Evolutionary conservation across 2,329 filamentous ascomycete genomes (phyloP).

Genomic region (Microsporum ferrugineum): DNA sequence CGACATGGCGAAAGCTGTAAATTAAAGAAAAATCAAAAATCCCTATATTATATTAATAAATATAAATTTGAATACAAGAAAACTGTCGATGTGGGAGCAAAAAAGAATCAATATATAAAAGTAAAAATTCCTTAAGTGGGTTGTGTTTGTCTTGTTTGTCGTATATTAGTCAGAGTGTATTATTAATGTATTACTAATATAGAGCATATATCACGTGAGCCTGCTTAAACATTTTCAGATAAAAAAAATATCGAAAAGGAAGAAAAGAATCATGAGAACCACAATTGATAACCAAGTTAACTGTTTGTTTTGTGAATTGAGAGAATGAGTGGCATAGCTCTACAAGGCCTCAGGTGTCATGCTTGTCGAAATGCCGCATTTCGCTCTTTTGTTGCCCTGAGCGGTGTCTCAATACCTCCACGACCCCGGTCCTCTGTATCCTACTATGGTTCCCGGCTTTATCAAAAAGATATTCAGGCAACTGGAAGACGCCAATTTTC

Average conservation of each 20-base stretch:
- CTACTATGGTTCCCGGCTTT: not conserved
- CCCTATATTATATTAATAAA: not conserved
- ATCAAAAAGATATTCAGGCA: not conserved
- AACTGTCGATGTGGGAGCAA: not conserved
- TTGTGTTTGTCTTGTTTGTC: constrained; percentile 12
- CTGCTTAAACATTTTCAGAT: not conserved
- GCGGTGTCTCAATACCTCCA: constrained; percentile 18
- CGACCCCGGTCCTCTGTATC: constrained; percentile 7
- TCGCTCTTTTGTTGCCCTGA: constrained; percentile 22
- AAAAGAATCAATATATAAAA: constrained; percentile 1
- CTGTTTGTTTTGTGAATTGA: not conserved
- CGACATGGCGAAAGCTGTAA: constrained; percentile 35
- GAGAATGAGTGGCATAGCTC: constrained; percentile 24
- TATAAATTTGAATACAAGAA: not conserved
- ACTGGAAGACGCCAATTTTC: not conserved
- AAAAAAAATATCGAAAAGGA: not conserved
- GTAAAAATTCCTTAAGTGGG: not conserved
- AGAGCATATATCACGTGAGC: not conserved
- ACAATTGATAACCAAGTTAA: not conserved
- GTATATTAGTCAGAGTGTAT: not conserved
- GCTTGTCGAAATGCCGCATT: constrained; percentile 22
- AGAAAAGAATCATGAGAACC: not conserved
- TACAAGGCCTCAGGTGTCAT: constrained; percentile 23
- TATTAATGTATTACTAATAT: not conserved
- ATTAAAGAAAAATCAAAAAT: not conserved